phyloP scores from a whole-genome alignment of 371 early-diverging fungal genomes.

The Mucor circinelloides region DNA sequence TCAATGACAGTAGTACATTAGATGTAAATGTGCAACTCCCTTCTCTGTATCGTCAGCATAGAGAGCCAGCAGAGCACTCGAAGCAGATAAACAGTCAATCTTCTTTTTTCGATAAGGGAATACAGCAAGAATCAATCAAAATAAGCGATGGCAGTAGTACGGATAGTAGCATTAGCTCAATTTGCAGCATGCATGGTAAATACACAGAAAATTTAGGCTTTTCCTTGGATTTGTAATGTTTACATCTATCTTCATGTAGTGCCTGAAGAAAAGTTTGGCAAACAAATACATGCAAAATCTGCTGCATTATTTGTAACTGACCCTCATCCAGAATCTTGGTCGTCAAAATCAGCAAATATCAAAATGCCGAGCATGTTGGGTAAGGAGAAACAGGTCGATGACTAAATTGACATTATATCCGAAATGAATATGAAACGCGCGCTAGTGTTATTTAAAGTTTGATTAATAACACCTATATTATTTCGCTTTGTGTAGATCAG shows the following conservation, averaged over 20 bases:
- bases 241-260: not conserved
- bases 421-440: not conserved
- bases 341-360: not conserved
- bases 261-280: not conserved
- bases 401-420: slow-evolving; percentile 2
- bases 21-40: slow-evolving; percentile 1
- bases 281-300: slow-evolving; percentile 7
- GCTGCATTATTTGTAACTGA: slow-evolving; percentile 24
- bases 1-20: too few species aligned
- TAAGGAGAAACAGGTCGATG: not conserved
- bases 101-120: slow-evolving; percentile 4
- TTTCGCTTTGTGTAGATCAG: slow-evolving; percentile 16
- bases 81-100: not conserved
- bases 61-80: not conserved
- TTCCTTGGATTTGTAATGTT: not conserved
- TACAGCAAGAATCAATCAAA: not conserved
- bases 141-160: not conserved
- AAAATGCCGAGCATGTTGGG: slow-evolving; percentile 16
- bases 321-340: slow-evolving; percentile 3
- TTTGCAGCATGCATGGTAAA: slow-evolving; percentile 5
- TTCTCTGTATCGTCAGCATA: slow-evolving; percentile 6
- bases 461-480: not conserved
- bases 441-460: not conserved
- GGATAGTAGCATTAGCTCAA: slow-evolving; percentile 4
- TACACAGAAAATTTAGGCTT: not conserved